These are phyloP conservation scores for Biscutella laevigata DNA, from an alignment of 441 rosid species.

Conservation along the genomic window DNA sequence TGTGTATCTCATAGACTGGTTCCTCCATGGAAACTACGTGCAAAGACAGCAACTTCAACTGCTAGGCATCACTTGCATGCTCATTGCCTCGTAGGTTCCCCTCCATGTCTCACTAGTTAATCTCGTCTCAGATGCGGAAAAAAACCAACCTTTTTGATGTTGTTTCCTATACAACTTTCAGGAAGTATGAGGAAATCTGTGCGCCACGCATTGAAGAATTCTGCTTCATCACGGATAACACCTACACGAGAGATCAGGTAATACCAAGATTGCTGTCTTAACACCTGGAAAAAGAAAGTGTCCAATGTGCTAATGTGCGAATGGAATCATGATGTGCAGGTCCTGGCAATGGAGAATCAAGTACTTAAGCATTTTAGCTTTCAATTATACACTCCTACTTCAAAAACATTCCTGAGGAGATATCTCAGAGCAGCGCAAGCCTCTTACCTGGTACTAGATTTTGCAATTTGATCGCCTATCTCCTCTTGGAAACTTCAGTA, in stretches of 20 bases:
- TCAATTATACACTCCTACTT: constrained; percentile 43
- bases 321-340: constrained; percentile 25
- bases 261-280: constrained; percentile 20
- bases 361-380: constrained; percentile 41
- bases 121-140: neutral
- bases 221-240: constrained; percentile 70
- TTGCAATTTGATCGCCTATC: neutral
- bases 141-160: neutral
- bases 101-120: neutral
- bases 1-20: constrained; percentile 57
- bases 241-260: constrained; percentile 59
- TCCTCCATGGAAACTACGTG: constrained; percentile 48
- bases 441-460: constrained; percentile 36
- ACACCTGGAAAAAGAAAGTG: constrained; percentile 1
- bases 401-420: constrained; percentile 65
- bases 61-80: constrained; percentile 70
- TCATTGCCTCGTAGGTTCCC: constrained; percentile 57
- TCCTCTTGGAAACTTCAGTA: neutral
- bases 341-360: constrained; percentile 46
- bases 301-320: constrained; percentile 4
- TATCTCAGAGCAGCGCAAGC: constrained; percentile 63
- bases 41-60: constrained; percentile 53
- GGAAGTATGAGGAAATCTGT: constrained; percentile 67
- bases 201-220: constrained; percentile 65
- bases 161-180: constrained; percentile 16